These are phyloP conservation scores for Triticum urartu DNA, from an alignment of 176 grass and related monocot species.

Conservation along the genomic window DNA sequence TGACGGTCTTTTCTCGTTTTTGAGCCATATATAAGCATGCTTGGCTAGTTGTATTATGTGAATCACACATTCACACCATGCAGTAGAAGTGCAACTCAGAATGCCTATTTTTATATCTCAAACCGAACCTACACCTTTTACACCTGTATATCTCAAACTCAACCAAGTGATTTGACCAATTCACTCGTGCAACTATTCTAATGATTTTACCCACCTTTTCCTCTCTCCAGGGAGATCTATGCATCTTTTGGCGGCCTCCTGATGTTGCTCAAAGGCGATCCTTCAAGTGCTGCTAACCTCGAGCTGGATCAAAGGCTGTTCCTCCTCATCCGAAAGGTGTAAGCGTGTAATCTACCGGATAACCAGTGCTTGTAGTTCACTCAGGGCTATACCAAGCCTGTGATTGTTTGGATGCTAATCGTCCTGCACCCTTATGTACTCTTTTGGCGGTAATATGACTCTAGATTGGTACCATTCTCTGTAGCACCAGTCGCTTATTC, in stretches of 20 bases:
- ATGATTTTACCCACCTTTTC: not conserved
- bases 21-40: not conserved
- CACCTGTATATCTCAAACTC: not conserved
- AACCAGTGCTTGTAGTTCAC: not conserved
- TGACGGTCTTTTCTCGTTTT: not conserved
- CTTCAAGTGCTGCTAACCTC: constrained; percentile 31
- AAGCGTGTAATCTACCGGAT: not conserved
- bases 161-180: not conserved
- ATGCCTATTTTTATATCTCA: not conserved
- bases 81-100: not conserved
- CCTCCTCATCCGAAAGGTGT: constrained; percentile 57
- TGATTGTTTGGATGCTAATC: not conserved
- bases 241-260: constrained; percentile 55
- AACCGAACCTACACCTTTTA: not conserved
- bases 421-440: not conserved
- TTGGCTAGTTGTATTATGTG: not conserved
- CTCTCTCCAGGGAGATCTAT: constrained; percentile 44
- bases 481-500: not conserved
- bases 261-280: constrained; percentile 58
- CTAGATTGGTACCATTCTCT: not conserved
- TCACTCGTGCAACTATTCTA: not conserved
- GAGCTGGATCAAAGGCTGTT: constrained; percentile 63
- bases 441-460: not conserved
- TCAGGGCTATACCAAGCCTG: not conserved
- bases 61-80: not conserved